A percentile compares a stretch with the other conserved stretches of the same genome.
phyloP scores from a whole-genome alignment of 257 asterid species.

The Primulina eburnea region DNA sequence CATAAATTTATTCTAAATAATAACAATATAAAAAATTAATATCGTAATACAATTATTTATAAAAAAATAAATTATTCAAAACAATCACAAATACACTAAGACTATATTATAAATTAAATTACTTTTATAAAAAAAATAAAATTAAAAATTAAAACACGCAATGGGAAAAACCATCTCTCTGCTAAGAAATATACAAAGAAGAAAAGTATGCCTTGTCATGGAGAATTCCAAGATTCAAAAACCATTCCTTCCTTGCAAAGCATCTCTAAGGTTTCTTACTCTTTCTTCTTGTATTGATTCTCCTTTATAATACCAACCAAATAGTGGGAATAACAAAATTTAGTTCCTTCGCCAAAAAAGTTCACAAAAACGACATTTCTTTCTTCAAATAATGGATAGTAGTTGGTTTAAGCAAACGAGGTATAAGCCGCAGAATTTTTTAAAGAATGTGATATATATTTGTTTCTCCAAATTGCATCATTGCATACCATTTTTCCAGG shows the following conservation, averaged over 20 bases:
- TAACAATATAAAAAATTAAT: no score
- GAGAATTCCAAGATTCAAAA: slow-evolving; percentile 43
- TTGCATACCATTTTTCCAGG: slow-evolving; percentile 27
- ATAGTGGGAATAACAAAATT: slow-evolving; percentile 26
- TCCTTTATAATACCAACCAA: slow-evolving; percentile 49
- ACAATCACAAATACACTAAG: no score
- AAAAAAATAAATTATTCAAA: no score
- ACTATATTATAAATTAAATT: no score
- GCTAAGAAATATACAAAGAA: slow-evolving; percentile 18
- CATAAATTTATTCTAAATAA: no score
- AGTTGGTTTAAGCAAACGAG: slow-evolving; percentile 58
- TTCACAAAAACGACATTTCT: slow-evolving; percentile 13
- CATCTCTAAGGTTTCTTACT: slow-evolving; percentile 38
- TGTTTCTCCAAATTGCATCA: not conserved
- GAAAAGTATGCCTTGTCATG: slow-evolving; percentile 48
- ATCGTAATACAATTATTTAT: no score
- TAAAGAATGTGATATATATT: not conserved
- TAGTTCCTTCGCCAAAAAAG: slow-evolving; percentile 10
- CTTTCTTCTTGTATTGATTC: slow-evolving; percentile 28
- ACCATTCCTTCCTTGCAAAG: slow-evolving; percentile 51
- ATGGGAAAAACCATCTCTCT: no score
- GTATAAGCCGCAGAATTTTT: slow-evolving; percentile 30
- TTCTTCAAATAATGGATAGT: slow-evolving; percentile 41
- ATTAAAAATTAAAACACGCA: no score
- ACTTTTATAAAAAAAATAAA: no score